A percentile compares a stretch with the other conserved stretches of the same genome.
Conservation (phyloP, 805 yeast species). For the Groenewaldozyma tartarivorans region DNA sequence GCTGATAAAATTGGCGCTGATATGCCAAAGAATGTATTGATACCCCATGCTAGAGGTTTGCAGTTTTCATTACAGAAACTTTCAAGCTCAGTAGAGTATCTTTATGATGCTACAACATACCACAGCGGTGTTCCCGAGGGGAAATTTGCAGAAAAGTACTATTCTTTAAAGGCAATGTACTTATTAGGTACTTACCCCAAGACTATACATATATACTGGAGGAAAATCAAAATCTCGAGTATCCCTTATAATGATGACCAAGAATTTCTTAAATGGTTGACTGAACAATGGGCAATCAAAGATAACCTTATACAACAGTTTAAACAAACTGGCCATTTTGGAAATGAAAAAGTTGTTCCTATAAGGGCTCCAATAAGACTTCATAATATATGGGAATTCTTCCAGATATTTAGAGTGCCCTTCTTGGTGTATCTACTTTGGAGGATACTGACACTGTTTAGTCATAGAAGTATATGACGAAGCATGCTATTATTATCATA, state of each 20-base stretch:
- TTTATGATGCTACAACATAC: slow-evolving; percentile 79
- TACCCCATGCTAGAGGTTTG: slow-evolving; percentile 82
- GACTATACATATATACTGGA: slow-evolving; percentile 53
- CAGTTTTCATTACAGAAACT: slow-evolving; percentile 54
- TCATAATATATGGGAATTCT: slow-evolving; percentile 19
- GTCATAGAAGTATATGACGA: not conserved
- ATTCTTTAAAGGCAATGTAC: slow-evolving; percentile 53
- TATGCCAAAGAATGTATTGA: slow-evolving; percentile 42
- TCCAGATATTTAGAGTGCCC: slow-evolving; percentile 29
- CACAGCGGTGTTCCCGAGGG: slow-evolving; percentile 57
- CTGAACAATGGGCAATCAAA: slow-evolving; percentile 64
- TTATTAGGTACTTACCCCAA: slow-evolving; percentile 66
- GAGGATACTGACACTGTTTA: not conserved
- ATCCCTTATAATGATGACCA: slow-evolving; percentile 54
- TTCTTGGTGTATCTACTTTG: slow-evolving; percentile 17
- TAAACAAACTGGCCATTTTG: slow-evolving; percentile 42
- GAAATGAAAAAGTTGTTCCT: not conserved
- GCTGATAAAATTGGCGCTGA: slow-evolving; percentile 39
- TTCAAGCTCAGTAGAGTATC: slow-evolving; percentile 27
- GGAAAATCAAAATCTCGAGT: slow-evolving; percentile 45
- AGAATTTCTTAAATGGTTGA: slow-evolving; percentile 67
- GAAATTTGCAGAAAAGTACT: slow-evolving; percentile 71
- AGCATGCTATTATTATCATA: too few species aligned
- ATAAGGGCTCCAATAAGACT: slow-evolving; percentile 18
- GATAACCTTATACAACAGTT: slow-evolving; percentile 61